These are phyloP conservation scores for Davidsoniella virescens DNA, from an alignment of 2,329 filamentous ascomycete genomes.

Conservation along the genomic window DNA sequence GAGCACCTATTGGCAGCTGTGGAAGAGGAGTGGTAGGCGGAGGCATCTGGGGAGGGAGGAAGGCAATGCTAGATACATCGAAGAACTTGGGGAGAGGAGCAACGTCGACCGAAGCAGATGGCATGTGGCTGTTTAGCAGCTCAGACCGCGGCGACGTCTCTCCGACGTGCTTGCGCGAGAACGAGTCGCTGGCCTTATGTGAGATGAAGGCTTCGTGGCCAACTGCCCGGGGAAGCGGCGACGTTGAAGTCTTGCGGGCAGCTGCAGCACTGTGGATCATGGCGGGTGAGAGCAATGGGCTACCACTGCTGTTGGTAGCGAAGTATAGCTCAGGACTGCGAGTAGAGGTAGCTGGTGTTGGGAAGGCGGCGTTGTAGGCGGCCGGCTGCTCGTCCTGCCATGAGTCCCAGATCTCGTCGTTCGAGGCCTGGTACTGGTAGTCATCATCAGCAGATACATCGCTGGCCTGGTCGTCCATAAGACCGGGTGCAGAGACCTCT, in stretches of 20 bases:
- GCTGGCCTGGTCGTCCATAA: conserved; percentile 34
- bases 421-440: conserved; percentile 29
- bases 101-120: neutral
- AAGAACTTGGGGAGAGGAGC: neutral
- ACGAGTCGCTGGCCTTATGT: conserved; percentile 11
- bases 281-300: conserved; percentile 3
- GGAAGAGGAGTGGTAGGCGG: conserved; percentile 8
- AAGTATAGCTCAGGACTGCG: conserved; percentile 6
- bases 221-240: conserved; percentile 3
- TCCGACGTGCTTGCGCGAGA: conserved; percentile 5
- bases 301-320: neutral
- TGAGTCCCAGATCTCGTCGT: conserved; percentile 33
- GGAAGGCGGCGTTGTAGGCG: conserved; percentile 1
- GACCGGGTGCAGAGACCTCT: conserved; percentile 29
- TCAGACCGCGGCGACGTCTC: conserved; percentile 1
- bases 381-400: conserved; percentile 24
- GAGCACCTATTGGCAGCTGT: neutral
- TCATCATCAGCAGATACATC: conserved; percentile 36
- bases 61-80: conserved; percentile 2
- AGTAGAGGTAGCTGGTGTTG: conserved; percentile 12
- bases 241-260: conserved; percentile 2
- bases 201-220: conserved; percentile 13
- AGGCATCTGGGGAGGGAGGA: conserved; percentile 3
- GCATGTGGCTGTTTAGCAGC: neutral
- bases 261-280: neutral